Evolutionary conservation across 2,329 filamentous ascomycete species (phyloP).

Genomic region (Diaporthe caulivora): DNA sequence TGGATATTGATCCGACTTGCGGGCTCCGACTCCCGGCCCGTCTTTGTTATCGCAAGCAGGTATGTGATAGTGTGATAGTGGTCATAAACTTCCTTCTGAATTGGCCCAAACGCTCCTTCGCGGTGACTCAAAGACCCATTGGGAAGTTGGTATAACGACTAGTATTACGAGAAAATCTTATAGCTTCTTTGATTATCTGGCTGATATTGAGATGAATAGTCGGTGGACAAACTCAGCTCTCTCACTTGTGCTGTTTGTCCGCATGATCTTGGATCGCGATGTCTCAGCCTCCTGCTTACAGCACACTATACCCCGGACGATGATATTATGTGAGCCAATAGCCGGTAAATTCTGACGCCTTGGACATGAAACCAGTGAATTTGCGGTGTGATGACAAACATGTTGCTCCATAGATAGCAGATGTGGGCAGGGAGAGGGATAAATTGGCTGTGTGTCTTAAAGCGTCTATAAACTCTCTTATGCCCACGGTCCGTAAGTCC

Average conservation of each 20-base stretch:
- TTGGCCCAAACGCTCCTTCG: too few relatives aligned
- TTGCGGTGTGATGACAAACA: not conserved
- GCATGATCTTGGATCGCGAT: not conserved
- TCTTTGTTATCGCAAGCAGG: not conserved
- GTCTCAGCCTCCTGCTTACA: not conserved
- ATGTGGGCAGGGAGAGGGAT: not conserved
- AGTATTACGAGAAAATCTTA: too few relatives aligned
- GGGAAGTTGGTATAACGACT: too few relatives aligned
- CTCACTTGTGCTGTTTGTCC: not conserved
- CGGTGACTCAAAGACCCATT: too few relatives aligned
- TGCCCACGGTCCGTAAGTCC: not conserved
- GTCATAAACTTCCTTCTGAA: too few relatives aligned
- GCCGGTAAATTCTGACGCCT: not conserved
- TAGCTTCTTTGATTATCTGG: too few relatives aligned
- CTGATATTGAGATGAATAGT: too few relatives aligned
- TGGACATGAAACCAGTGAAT: not conserved
- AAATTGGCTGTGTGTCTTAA: too few relatives aligned
- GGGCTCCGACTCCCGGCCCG: slow-evolving; percentile 1
- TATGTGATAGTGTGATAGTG: too few relatives aligned
- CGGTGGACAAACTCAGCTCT: not conserved
- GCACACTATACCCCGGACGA: not conserved
- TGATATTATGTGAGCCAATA: slow-evolving; percentile 20
- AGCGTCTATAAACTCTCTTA: not conserved
- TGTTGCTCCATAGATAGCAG: not conserved
- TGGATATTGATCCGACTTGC: not conserved